Conservation (phyloP, 805 yeast species). For the Cyberlindnera euphorbiae region DNA sequence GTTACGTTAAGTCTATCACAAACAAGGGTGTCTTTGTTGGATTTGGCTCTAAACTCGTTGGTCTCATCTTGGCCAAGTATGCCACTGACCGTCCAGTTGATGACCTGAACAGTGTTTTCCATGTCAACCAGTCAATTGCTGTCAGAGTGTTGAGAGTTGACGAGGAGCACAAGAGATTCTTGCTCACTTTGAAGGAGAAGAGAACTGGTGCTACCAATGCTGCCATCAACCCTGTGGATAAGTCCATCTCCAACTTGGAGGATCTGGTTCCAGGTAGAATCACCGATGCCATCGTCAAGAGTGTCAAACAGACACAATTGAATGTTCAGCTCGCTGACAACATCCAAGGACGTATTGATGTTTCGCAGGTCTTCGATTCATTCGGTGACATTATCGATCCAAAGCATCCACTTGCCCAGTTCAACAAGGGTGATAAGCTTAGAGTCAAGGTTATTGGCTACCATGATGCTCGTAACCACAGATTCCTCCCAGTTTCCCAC, state of each 20-base stretch:
- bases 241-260: constrained; percentile 37
- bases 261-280: constrained; percentile 58
- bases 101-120: constrained; percentile 51
- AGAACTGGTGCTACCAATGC: constrained; percentile 19
- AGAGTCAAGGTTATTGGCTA: constrained; percentile 69
- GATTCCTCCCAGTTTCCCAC: constrained; percentile 61
- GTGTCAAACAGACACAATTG: constrained; percentile 68
- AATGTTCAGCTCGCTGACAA: constrained; percentile 74
- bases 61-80: constrained; percentile 73
- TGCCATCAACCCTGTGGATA: constrained; percentile 57
- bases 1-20: constrained; percentile 77
- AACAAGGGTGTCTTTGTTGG: constrained; percentile 76
- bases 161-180: constrained; percentile 63
- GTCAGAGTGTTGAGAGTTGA: constrained; percentile 66
- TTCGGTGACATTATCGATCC: constrained; percentile 51
- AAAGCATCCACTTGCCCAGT: constrained; percentile 53
- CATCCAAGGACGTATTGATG: constrained; percentile 73
- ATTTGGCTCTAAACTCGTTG: constrained; percentile 76
- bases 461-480: constrained; percentile 66
- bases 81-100: constrained; percentile 51
- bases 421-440: constrained; percentile 52
- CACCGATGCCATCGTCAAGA: constrained; percentile 55
- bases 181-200: constrained; percentile 52
- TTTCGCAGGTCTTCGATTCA: constrained; percentile 59
- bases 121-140: constrained; percentile 64